Conservation (phyloP, 1,284 basidiomycete species). For the Tylopilus sp. region DNA sequence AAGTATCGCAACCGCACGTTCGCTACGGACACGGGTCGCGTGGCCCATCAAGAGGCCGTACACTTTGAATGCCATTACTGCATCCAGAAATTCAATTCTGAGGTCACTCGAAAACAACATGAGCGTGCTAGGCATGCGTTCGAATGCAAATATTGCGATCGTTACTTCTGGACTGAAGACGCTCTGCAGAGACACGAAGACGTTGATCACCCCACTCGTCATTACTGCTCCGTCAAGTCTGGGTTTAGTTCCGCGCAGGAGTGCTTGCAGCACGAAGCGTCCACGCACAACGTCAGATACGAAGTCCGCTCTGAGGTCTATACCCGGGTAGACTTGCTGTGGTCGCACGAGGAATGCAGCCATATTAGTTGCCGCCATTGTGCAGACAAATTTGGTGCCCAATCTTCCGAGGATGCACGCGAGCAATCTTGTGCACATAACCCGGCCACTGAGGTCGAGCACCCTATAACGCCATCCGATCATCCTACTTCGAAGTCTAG, state of each 20-base stretch:
- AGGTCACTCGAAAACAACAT: slow-evolving; percentile 11
- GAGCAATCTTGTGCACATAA: slow-evolving; percentile 14
- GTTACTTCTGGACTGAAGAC: slow-evolving; percentile 18
- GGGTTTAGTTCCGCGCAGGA: slow-evolving; percentile 17
- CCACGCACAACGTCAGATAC: slow-evolving; percentile 20
- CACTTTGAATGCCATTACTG: slow-evolving; percentile 31
- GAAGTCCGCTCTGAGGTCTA: slow-evolving; percentile 18
- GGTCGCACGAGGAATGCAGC: slow-evolving; percentile 19
- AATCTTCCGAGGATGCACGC: slow-evolving; percentile 15
- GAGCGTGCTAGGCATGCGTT: slow-evolving; percentile 16
- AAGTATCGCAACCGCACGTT: slow-evolving; percentile 30
- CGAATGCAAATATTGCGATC: slow-evolving; percentile 27
- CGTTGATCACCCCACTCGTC: slow-evolving; percentile 26
- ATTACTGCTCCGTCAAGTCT: slow-evolving; percentile 10
- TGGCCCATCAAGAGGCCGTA: slow-evolving; percentile 27
- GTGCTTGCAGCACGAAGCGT: not conserved
- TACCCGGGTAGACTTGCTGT: not conserved
- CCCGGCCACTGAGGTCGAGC: not conserved
- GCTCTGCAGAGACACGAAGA: slow-evolving; percentile 23
- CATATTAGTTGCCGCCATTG: slow-evolving; percentile 32
- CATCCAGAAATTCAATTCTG: slow-evolving; percentile 19
- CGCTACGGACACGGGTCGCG: slow-evolving; percentile 15
- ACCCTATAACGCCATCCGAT: too few species aligned
- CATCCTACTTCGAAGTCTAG: not conserved
- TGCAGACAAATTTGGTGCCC: not conserved